These are phyloP conservation scores for Raffaelea albimanens DNA, from an alignment of 2,329 filamentous ascomycete genomes.

Conservation along the genomic window DNA sequence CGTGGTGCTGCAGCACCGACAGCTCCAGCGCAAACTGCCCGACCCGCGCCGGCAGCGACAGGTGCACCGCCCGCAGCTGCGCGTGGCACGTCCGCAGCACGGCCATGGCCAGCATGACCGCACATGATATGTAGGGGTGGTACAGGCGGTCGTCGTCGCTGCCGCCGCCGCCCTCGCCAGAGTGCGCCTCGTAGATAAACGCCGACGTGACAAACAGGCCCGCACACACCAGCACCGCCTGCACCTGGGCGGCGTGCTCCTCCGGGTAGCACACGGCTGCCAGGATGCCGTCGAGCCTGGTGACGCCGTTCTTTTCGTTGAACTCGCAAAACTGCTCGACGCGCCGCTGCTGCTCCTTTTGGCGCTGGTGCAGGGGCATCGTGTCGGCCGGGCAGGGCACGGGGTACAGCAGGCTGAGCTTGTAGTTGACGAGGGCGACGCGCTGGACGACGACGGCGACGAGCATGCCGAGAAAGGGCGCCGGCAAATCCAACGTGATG, in stretches of 20 bases:
- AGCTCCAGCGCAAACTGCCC: constrained; percentile 49
- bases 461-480: constrained; percentile 9
- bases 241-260: constrained; percentile 25
- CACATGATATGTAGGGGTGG: constrained; percentile 34
- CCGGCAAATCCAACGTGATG: constrained; percentile 5
- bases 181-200: constrained; percentile 19
- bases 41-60: constrained; percentile 39
- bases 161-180: neutral
- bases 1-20: constrained; percentile 51
- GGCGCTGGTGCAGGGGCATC: too few relatives aligned
- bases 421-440: neutral
- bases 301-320: neutral
- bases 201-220: constrained; percentile 20
- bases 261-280: constrained; percentile 7
- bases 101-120: constrained; percentile 44
- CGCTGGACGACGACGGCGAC: constrained; percentile 7
- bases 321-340: too few relatives aligned
- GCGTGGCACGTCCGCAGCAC: constrained; percentile 39
- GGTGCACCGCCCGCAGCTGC: constrained; percentile 31
- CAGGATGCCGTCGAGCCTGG: constrained; percentile 7
- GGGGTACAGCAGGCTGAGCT: too few relatives aligned
- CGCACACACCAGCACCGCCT: constrained; percentile 22
- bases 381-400: too few relatives aligned
- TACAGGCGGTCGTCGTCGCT: neutral
- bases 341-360: too few relatives aligned